A percentile compares a stretch with the other conserved stretches of the same genome.
Conservation (phyloP, 306 rosid species). For the Cucumis melo region DNA sequence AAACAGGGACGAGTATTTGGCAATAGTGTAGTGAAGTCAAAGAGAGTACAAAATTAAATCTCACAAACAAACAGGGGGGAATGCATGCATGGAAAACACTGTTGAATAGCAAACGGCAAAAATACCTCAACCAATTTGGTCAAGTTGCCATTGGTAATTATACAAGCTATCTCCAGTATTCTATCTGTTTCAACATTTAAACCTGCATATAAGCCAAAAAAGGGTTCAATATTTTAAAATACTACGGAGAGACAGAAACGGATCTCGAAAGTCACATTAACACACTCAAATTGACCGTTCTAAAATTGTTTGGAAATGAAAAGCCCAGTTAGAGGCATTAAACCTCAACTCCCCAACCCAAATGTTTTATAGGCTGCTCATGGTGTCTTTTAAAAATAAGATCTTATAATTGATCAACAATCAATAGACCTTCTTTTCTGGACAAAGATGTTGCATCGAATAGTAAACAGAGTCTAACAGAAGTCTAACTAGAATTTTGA, state of each 20-base stretch:
- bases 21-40: background rate
- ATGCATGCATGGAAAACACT: background rate
- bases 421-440: background rate
- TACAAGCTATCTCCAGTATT: constrained; percentile 92
- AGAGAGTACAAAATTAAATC: background rate
- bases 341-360: background rate
- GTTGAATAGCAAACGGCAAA: background rate
- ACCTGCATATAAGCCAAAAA: constrained; percentile 31
- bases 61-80: constrained; percentile 2
- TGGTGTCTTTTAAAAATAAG: background rate
- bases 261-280: background rate
- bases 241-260: background rate
- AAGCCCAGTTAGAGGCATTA: background rate
- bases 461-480: background rate
- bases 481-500: background rate
- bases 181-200: constrained; percentile 73
- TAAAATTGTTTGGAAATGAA: background rate
- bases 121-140: constrained; percentile 68
- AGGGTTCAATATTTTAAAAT: background rate
- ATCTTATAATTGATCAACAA: background rate
- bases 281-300: background rate
- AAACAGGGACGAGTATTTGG: background rate
- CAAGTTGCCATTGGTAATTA: constrained; percentile 69
- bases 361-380: background rate
- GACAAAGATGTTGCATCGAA: background rate